These are phyloP conservation scores for Sphenostylis stenocarpa DNA, from an alignment of 306 rosid species.

Conservation along the genomic window DNA sequence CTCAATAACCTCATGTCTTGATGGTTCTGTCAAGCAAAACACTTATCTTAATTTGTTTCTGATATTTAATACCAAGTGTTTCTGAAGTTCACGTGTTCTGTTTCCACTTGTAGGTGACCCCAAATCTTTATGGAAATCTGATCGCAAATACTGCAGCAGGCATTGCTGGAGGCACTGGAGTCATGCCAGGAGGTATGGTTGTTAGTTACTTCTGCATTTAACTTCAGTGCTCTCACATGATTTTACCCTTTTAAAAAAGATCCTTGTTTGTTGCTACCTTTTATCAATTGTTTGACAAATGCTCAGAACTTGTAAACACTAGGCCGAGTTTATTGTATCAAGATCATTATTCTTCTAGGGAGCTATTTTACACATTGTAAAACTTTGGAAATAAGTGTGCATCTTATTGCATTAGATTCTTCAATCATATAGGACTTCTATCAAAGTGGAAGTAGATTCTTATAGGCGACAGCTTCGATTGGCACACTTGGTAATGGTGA, in stretches of 20 bases:
- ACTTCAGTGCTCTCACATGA: conserved; percentile 10
- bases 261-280: background rate
- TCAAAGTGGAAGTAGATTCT: background rate
- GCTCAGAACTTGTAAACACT: conserved; percentile 13
- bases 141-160: conserved; percentile 99
- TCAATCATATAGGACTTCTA: background rate
- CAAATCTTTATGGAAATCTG: conserved; percentile 94
- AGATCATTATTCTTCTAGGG: background rate
- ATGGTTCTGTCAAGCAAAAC: conserved; percentile 12
- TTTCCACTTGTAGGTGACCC: conserved; percentile 73
- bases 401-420: background rate
- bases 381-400: background rate
- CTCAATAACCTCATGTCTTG: background rate
- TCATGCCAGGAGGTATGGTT: conserved; percentile 93
- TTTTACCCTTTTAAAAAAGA: background rate
- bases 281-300: background rate
- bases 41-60: background rate
- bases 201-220: conserved; percentile 7
- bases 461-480: background rate
- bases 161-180: conserved; percentile 98
- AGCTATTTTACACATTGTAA: background rate
- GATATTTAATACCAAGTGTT: background rate
- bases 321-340: background rate
- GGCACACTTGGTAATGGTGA: background rate
- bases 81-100: conserved; percentile 19